These are phyloP conservation scores for Neurospora sp. DNA, from an alignment of 495 filamentous ascomycete species.

Conservation along the genomic window DNA sequence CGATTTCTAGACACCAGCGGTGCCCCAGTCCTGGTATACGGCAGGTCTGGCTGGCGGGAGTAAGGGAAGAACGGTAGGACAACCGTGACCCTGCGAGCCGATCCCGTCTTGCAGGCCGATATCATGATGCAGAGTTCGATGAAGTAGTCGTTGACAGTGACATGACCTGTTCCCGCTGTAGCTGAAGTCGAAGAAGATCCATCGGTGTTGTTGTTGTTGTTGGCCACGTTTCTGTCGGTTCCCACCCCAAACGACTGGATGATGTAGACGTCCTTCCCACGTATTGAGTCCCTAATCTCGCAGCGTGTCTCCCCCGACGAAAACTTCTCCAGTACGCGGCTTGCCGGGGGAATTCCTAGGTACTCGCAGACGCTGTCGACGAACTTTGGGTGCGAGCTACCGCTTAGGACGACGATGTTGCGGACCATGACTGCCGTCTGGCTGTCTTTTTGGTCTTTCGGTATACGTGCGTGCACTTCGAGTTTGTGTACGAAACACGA, in stretches of 20 bases:
- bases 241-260: slow-evolving; percentile 55
- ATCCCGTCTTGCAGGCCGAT: slow-evolving; percentile 94
- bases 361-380: slow-evolving; percentile 75
- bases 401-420: slow-evolving; percentile 89
- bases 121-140: slow-evolving; percentile 96
- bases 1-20: slow-evolving; percentile 39
- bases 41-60: slow-evolving; percentile 86
- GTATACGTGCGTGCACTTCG: neutral
- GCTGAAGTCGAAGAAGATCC: neutral
- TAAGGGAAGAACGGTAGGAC: slow-evolving; percentile 96
- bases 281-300: slow-evolving; percentile 90
- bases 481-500: neutral
- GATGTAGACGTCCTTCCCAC: slow-evolving; percentile 97
- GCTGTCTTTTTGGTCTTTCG: neutral
- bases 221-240: neutral
- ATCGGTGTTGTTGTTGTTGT: neutral
- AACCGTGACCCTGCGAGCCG: slow-evolving; percentile 80
- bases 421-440: slow-evolving; percentile 54
- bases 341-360: slow-evolving; percentile 73
- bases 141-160: slow-evolving; percentile 89
- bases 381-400: slow-evolving; percentile 83
- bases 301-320: slow-evolving; percentile 88
- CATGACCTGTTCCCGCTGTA: slow-evolving; percentile 13
- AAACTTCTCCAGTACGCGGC: slow-evolving; percentile 81
- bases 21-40: slow-evolving; percentile 89